Percentiles rank a stretch among this genome's conserved stretches.
Evolutionary conservation across 495 filamentous ascomycete genomes (phyloP).

Genomic region (Apiosordaria backusii): DNA sequence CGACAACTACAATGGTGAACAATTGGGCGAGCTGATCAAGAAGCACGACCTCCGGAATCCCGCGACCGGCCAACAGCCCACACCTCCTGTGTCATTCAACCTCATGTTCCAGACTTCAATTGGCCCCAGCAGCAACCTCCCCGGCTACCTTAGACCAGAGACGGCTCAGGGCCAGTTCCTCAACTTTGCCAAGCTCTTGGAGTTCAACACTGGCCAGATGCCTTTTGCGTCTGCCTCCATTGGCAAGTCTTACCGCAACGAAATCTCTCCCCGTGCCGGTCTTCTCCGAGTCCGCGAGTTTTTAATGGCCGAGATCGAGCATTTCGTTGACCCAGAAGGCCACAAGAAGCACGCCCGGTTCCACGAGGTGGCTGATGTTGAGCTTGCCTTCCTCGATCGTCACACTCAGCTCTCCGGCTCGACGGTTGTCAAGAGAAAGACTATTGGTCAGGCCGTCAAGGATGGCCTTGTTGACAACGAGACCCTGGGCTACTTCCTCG

Average conservation of each 20-base stretch:
- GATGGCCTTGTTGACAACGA: slow-evolving; percentile 72
- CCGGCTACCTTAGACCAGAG: slow-evolving; percentile 67
- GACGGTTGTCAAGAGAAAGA: slow-evolving; percentile 56
- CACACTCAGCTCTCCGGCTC: slow-evolving; percentile 67
- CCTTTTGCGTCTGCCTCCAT: slow-evolving; percentile 76
- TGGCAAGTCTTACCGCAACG: slow-evolving; percentile 76
- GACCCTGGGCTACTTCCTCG: slow-evolving; percentile 84
- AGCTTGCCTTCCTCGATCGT: slow-evolving; percentile 66
- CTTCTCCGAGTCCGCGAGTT: slow-evolving; percentile 78
- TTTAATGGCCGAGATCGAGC: slow-evolving; percentile 80
- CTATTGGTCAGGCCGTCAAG: slow-evolving; percentile 69
- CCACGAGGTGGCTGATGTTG: slow-evolving; percentile 60
- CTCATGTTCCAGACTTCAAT: slow-evolving; percentile 77
- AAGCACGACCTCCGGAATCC: slow-evolving; percentile 71
- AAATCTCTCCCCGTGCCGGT: slow-evolving; percentile 70
- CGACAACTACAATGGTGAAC: slow-evolving; percentile 70
- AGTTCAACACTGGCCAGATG: slow-evolving; percentile 70
- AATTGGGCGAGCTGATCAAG: slow-evolving; percentile 66
- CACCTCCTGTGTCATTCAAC: slow-evolving; percentile 68
- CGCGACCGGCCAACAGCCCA: slow-evolving; percentile 53
- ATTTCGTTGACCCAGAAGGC: slow-evolving; percentile 68
- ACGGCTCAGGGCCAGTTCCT: slow-evolving; percentile 76
- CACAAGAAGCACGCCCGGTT: slow-evolving; percentile 73
- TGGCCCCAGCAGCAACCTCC: slow-evolving; percentile 57
- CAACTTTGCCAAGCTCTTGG: slow-evolving; percentile 72